Conservation (phyloP, 805 yeast genomes). For the Brettanomyces bruxellensis region DNA sequence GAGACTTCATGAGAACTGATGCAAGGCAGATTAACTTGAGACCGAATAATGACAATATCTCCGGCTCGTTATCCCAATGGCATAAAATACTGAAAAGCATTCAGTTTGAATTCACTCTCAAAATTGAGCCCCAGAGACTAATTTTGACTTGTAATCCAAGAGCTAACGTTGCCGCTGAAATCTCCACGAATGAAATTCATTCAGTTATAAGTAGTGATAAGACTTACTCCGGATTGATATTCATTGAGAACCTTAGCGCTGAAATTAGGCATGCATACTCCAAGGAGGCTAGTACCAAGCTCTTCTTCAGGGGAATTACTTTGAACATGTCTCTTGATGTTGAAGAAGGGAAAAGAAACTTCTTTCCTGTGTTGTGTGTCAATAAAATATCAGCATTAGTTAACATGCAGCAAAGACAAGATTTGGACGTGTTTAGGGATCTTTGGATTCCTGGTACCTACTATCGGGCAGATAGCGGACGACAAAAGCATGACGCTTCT, state of each 20-base stretch:
- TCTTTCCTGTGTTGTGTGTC: constrained; percentile 40
- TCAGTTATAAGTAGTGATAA: constrained; percentile 47
- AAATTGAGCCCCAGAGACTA: constrained; percentile 64
- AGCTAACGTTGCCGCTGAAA: constrained; percentile 84
- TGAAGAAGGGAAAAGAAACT: constrained; percentile 28
- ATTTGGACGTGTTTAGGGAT: constrained; percentile 71
- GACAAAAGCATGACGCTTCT: constrained; percentile 2
- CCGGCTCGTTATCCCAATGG: constrained; percentile 22
- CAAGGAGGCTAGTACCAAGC: constrained; percentile 75
- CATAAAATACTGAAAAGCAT: constrained; percentile 41
- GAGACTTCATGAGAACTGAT: constrained; percentile 33
- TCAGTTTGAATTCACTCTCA: constrained; percentile 54
- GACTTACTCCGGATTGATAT: constrained; percentile 32
- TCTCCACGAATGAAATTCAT: constrained; percentile 62
- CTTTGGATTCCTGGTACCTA: constrained; percentile 60
- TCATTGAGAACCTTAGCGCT: constrained; percentile 50
- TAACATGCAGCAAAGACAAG: constrained; percentile 80
- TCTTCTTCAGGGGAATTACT: constrained; percentile 38
- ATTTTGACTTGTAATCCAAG: constrained; percentile 87
- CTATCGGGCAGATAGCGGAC: constrained; percentile 10
- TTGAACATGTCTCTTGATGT: constrained; percentile 40
- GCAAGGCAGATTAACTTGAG: not conserved
- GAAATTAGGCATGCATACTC: constrained; percentile 87
- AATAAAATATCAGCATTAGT: constrained; percentile 52
- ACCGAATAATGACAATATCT: constrained; percentile 2